Base-by-base conservation (phyloP, 495 filamentous ascomycete genomes). In the Thermothielavioides terrestris region DNA sequence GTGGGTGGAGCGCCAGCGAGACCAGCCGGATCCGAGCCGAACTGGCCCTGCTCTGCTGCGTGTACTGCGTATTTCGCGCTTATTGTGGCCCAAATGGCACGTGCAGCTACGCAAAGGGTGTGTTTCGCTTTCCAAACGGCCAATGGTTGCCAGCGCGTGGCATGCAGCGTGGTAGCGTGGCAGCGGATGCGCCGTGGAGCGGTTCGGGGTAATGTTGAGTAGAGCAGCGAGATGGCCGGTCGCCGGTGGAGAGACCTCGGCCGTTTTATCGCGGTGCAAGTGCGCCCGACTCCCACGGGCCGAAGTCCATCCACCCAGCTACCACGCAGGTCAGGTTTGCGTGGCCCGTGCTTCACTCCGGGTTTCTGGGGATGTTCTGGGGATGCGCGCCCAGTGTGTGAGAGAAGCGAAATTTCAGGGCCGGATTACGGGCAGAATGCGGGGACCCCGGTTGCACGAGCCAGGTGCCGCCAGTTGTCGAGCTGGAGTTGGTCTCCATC, bases 201-300 rank as follows among this genome's bases (percentile, higher is more conserved):
- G 32, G 48, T 59, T 70, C 70, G 70, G 70, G 70, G 54, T 69
- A 70, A 73, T 71, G 64, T 59, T 70, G 61, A 65, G 67, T 55
- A 67, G 64, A 68, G 54, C 45, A 64, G 59, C 62, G 59, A 60
- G 54, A 26, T 3, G 45, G 40, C 14, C 11, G 36, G 43, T 40
- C 44, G 50, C 37, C 41, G 42, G 55, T 42, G 39, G 54, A 49
- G 50, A 50, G 59, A 15, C 42, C 25, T 49, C 51, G 51, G 50
- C 31, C 46, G 41, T 58, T 63, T 56, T 55, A 53, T 52, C 46
- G 45, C 50, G 41, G 39, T 32, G 34, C 32, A 42, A 30, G 27
- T 28, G 34, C 45, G 7, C 28, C 42, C 37, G 34, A 23, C 26
- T 40, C 10, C 46, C 8, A 37, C n/a, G 15, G 14, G 21, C 38